Conservation (phyloP, 2,329 filamentous ascomycete genomes). For the Aspergillus brunneoviolaceus region DNA sequence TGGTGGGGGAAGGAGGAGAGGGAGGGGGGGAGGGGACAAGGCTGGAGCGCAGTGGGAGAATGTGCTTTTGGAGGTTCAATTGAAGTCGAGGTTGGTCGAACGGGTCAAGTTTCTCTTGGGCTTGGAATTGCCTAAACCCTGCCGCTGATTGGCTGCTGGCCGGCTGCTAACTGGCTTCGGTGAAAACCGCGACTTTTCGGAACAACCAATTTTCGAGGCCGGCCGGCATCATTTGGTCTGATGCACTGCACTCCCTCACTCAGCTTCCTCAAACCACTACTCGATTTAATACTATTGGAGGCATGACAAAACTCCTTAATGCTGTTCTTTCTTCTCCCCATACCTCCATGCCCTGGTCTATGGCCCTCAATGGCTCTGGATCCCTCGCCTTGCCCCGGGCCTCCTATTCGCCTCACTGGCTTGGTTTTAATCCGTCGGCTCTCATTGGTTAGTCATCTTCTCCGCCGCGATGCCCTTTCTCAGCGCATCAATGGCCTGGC, state of each 20-base stretch:
- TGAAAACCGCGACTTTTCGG: slow-evolving; percentile 41
- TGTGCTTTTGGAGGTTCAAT: slow-evolving; percentile 29
- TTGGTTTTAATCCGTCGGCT: slow-evolving; percentile 1
- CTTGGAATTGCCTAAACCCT: slow-evolving; percentile 39
- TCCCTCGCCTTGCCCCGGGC: no score
- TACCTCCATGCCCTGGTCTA: not conserved
- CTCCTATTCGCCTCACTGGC: not conserved
- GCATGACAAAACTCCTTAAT: not conserved
- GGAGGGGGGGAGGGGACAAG: slow-evolving; percentile 27
- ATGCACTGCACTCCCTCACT: not conserved
- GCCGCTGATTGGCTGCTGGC: slow-evolving; percentile 35
- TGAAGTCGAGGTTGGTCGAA: slow-evolving; percentile 38
- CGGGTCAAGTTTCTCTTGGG: slow-evolving; percentile 37
- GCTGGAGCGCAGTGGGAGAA: slow-evolving; percentile 30
- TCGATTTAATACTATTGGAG: not conserved
- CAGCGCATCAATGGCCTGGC: slow-evolving; percentile 41
- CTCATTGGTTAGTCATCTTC: slow-evolving; percentile 19
- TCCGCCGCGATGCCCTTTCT: slow-evolving; percentile 37
- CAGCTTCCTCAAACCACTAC: not conserved
- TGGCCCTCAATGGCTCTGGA: not conserved
- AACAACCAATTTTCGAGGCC: slow-evolving; percentile 25
- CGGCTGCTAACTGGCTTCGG: slow-evolving; percentile 32
- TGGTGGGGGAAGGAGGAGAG: slow-evolving; percentile 29
- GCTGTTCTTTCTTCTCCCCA: no score
- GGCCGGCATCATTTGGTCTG: slow-evolving; percentile 1